Evolutionary conservation across 441 rosid species (phyloP), one percentile per base, ranked within the genome.

Genomic region (Bocquillonia castaneifolia): DNA sequence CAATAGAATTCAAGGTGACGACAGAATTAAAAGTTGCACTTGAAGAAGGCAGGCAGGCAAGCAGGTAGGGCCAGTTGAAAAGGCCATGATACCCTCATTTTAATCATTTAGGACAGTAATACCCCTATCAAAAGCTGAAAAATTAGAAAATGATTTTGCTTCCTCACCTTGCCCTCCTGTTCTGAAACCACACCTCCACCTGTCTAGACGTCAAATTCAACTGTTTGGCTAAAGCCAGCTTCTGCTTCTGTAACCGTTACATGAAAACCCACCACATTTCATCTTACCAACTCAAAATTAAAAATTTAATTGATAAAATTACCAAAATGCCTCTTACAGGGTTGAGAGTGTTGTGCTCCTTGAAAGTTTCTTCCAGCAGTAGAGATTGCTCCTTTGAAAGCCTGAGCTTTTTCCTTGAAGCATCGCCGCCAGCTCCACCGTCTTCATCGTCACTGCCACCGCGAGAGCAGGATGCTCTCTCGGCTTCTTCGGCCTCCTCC

Each of bases 141-240:
- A 0, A 0, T 20, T 18, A 29, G 50, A 26, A 67, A 15, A 60
- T 2, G 10, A 40, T 40, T 17, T n/a, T n/a, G n/a, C n/a, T n/a
- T n/a, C 44, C 76, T 77, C 61, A 91, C 97, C 97, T 88, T 73
- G 98, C 98, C 74, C 96, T 85, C 55, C 96, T 81, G 78, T 92
- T 92, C 81, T 90, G 98, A 78, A 92, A 90, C 98, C 97, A 92
- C 55, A 92, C 98, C 73, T 92, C 98, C 45, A 92, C 96, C 70
- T 92, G 98, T 50, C 98, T 84, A 1, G 93, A 85, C 78, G 80
- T 80, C 40, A 88, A 88, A 59, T 82, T 82, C 83, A 92, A 76
- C 78, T 86, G 93, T 74, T 88, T 90, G 6, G 92, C 91, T 77
- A 92, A 66, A 0, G 84, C 92, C 77, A 85, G 62, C 81, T 90